phyloP scores from a whole-genome alignment of 306 rosid genomes.

The Cicer arietinum region DNA sequence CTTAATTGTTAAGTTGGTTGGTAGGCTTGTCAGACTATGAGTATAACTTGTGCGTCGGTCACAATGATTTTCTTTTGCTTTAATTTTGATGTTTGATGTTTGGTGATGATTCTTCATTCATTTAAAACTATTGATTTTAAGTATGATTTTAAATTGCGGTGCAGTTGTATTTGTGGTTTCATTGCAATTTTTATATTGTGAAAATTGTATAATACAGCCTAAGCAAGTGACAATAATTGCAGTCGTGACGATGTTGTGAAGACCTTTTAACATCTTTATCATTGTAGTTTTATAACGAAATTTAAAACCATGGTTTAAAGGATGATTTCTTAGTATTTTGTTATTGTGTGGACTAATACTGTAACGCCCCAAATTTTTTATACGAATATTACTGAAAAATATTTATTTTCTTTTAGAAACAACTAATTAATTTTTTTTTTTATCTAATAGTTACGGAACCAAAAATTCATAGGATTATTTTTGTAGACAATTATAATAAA shows the following conservation, averaged over 20 bases:
- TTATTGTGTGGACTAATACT: background rate
- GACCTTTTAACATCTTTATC: background rate
- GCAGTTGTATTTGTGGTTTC: background rate
- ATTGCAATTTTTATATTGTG: background rate
- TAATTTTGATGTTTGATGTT: background rate
- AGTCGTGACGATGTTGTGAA: background rate
- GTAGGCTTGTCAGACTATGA: too few relatives aligned
- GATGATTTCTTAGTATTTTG: background rate
- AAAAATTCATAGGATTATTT: too few relatives aligned
- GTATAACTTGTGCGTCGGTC: too few relatives aligned
- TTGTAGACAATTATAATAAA: too few relatives aligned
- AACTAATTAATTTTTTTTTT: too few relatives aligned
- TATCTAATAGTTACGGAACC: too few relatives aligned
- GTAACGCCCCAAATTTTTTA: too few relatives aligned
- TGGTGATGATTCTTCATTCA: background rate
- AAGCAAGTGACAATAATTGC: background rate
- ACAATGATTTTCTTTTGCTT: conserved; percentile 11
- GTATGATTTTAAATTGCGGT: background rate
- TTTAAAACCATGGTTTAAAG: background rate
- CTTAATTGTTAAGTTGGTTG: too few relatives aligned
- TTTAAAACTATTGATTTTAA: background rate
- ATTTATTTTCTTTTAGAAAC: too few relatives aligned
- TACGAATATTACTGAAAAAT: too few relatives aligned
- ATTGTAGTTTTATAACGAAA: background rate
- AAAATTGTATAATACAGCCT: background rate